Evolutionary conservation across 148 eudicot species (phyloP), one percentile per base, ranked within the genome.

Genomic region (Silene uniflora): DNA sequence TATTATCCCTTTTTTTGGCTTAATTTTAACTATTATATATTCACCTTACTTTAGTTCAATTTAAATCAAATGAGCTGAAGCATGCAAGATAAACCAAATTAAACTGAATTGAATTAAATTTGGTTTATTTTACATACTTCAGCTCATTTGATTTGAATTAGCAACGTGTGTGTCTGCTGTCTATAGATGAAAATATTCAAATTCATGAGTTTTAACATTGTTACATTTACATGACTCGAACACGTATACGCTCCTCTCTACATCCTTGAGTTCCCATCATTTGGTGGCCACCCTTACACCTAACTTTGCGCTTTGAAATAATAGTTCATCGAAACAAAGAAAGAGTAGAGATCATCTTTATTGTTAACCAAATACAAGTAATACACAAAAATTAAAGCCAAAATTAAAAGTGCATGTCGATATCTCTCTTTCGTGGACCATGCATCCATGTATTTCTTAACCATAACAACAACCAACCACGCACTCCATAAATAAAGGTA

Each of bases 281-380:
- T 46, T 46, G 19, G 61, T 72, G 47, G 46, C 35, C 55, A 72
- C 25, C 72, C 61, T 54, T 35, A 74, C 78, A 69, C 74, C 54
- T 74, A 69, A 75, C 78, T 75, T 69, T 60, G 42, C 23, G 17
- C 78, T 67, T 79, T 46, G 10, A 49, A 73, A 74, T 35, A 47
- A 73, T 73, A 59, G 39, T 13, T 13, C 3, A 49, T 58, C 52
- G 25, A 19, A 23, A 79, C 52, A 79, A 49, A 73, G 69, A 59
- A 79, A 79, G 74, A 73, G 56, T 60, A 74, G 67, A 68, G 54
- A 3, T 59, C 69, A 24, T 79, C 59, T 73, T 79, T 73, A 70
- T 67, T 74, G 39, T 74, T 74, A 69, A 67, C 73, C 7, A 2
- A 61, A 29, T 58, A 62, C 14, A 10, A 39, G 19, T 24, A 19